phyloP scores from a whole-genome alignment of 768 basidiomycete genomes.

The Myochromella boudieri region DNA sequence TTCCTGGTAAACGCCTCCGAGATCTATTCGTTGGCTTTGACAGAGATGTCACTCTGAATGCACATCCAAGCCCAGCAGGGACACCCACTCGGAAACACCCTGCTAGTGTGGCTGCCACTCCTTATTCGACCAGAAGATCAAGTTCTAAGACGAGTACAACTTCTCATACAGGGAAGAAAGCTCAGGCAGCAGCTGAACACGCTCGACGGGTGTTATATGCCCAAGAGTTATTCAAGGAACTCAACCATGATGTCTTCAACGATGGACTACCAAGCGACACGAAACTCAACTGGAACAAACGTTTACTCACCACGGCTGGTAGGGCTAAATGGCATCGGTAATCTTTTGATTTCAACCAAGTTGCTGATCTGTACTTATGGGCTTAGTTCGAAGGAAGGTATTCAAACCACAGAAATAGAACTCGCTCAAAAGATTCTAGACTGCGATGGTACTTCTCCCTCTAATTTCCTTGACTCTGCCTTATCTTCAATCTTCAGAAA shows the following conservation, averaged over 20 bases:
- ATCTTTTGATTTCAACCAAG: conserved; percentile 2
- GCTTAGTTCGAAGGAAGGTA: conserved; percentile 54
- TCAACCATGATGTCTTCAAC: conserved; percentile 60
- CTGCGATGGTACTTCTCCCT: conserved; percentile 53
- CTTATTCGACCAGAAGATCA: neutral
- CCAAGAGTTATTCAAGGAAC: conserved; percentile 52
- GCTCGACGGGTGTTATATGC: conserved; percentile 52
- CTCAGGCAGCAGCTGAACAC: conserved; percentile 40
- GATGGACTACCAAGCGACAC: conserved; percentile 53
- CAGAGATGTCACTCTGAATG: neutral
- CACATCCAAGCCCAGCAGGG: neutral
- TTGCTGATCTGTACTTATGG: conserved; percentile 7
- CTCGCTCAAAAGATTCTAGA: conserved; percentile 84
- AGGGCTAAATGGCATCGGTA: conserved; percentile 66
- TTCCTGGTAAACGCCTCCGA: conserved; percentile 8
- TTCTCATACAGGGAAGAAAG: conserved; percentile 37
- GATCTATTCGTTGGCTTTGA: neutral
- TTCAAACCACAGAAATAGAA: conserved; percentile 65
- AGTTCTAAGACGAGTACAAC: neutral
- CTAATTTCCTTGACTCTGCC: neutral
- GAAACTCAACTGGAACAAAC: conserved; percentile 64
- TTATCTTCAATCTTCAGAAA: conserved; percentile 43
- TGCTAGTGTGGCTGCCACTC: too few relatives aligned
- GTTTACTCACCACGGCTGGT: conserved; percentile 68
- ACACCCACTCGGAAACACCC: conserved; percentile 1